phyloP scores from a whole-genome alignment of 441 rosid species.

The Euphorbia corollata region DNA sequence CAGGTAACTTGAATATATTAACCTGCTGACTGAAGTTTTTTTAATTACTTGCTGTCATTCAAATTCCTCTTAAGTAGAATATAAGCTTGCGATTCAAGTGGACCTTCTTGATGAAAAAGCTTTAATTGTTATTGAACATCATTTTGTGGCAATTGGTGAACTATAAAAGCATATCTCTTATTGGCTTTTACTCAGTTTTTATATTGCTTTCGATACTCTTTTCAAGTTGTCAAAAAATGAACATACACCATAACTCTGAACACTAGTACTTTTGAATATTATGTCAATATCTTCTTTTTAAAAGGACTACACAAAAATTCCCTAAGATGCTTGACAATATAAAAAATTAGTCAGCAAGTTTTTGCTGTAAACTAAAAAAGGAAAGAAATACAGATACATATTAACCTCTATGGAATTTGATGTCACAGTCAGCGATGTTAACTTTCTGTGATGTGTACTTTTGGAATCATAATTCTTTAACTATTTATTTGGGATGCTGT shows the following conservation, averaged over 20 bases:
- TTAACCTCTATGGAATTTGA: not conserved
- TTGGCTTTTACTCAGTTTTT: not conserved
- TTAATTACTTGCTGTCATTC: not conserved
- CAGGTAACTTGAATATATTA: constrained; percentile 54
- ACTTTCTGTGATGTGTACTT: not conserved
- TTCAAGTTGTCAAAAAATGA: not conserved
- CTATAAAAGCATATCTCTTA: not conserved
- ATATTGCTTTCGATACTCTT: not conserved
- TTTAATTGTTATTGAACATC: not conserved
- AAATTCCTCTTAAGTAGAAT: not conserved
- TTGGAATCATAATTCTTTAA: not conserved
- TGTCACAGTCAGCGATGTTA: not conserved
- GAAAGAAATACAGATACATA: not conserved
- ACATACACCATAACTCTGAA: too few species aligned
- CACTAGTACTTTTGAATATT: too few species aligned
- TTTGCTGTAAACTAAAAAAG: not conserved
- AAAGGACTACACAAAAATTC: too few species aligned
- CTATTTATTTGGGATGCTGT: not conserved
- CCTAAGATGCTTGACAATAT: not conserved
- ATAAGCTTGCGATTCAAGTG: not conserved
- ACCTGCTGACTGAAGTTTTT: constrained; percentile 14
- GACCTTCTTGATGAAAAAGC: not conserved
- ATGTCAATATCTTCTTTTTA: not conserved
- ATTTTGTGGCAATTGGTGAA: not conserved
- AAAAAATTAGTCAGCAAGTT: not conserved